Evolutionary conservation across 2,329 filamentous ascomycete genomes (phyloP).

Genomic region (Botrytis cinerea): DNA sequence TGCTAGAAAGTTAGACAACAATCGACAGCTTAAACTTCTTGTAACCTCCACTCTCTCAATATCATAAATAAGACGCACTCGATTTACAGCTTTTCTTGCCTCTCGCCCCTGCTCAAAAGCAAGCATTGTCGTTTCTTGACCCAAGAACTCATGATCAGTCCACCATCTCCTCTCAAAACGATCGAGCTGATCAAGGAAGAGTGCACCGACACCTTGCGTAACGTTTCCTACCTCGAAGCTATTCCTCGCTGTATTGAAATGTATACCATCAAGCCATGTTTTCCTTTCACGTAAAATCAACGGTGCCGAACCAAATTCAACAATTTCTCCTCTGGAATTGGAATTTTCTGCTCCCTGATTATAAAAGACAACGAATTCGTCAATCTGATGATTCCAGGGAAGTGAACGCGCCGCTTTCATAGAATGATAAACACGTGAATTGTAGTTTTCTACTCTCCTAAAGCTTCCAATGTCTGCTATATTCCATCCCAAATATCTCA

Average conservation of each 20-base stretch:
- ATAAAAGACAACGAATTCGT: background rate
- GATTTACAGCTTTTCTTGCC: background rate
- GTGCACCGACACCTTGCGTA: background rate
- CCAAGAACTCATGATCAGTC: background rate
- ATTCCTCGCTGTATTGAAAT: background rate
- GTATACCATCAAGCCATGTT: background rate
- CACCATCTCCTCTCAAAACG: background rate
- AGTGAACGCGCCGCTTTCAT: background rate
- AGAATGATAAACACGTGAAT: background rate
- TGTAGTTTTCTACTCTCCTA: background rate
- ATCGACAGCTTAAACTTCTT: background rate
- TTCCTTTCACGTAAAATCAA: background rate
- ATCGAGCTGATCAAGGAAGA: too few relatives aligned
- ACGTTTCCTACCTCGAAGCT: background rate
- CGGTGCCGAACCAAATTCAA: background rate
- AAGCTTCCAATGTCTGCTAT: background rate
- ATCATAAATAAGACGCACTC: background rate
- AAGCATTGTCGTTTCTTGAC: background rate
- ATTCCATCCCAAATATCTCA: background rate
- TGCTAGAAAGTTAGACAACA: background rate
- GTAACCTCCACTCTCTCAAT: background rate
- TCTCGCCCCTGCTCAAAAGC: background rate
- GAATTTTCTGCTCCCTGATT: background rate
- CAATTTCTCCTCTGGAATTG: background rate
- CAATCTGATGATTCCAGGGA: background rate